Evolutionary conservation across 2,329 filamentous ascomycete genomes (phyloP).

Genomic region (Camillea tinctor): DNA sequence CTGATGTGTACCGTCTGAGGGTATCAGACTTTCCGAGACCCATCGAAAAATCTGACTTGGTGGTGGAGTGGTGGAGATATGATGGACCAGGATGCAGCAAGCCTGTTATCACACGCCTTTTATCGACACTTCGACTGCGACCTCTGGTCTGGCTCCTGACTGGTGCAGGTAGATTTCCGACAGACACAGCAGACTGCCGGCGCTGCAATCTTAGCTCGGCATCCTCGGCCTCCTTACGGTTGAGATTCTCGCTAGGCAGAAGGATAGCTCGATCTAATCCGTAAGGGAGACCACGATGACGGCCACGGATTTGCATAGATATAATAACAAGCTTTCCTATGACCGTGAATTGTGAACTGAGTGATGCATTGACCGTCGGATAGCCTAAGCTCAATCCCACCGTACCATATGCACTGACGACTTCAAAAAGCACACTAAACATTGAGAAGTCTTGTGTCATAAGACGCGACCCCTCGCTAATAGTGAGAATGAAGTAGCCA

Average conservation of each 20-base stretch:
- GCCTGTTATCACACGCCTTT: conserved; percentile 24
- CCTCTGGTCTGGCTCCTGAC: conserved; percentile 21
- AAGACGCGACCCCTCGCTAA: conserved; percentile 76
- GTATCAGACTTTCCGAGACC: conserved; percentile 18
- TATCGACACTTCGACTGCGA: conserved; percentile 31
- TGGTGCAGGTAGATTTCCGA: conserved; percentile 18
- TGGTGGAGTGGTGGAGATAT: conserved; percentile 18
- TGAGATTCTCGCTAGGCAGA: conserved; percentile 56
- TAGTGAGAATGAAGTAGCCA: conserved; percentile 88
- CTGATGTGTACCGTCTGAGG: conserved; percentile 21
- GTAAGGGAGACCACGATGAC: conserved; percentile 67
- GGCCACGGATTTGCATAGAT: conserved; percentile 68
- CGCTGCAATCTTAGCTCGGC: conserved; percentile 38
- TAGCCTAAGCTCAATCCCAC: conserved; percentile 90
- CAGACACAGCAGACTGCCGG: conserved; percentile 36
- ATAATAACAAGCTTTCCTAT: conserved; percentile 70
- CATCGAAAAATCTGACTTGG: conserved; percentile 20
- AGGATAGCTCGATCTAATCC: conserved; percentile 62
- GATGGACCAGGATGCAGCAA: conserved; percentile 32
- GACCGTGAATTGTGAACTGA: conserved; percentile 76
- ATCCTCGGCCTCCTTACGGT: conserved; percentile 52
- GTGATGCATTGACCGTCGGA: conserved; percentile 70
- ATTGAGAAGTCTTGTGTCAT: conserved; percentile 62
- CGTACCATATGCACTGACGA: conserved; percentile 89
- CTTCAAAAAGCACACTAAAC: conserved; percentile 76